Conservation (phyloP, 305 asterid genomes). For the Plantago coronopus region DNA sequence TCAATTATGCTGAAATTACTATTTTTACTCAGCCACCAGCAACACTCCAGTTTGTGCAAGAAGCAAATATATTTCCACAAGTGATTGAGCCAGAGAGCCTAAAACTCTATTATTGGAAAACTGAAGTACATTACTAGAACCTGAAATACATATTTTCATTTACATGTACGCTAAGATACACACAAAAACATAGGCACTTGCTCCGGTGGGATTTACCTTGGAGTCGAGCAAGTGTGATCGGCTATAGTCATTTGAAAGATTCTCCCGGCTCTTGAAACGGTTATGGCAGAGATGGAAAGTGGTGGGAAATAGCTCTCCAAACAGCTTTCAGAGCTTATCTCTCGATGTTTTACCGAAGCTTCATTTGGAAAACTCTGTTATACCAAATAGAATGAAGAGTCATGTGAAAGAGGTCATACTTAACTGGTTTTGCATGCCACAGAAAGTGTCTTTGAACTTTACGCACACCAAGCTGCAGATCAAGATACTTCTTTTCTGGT, state of each 20-base stretch:
- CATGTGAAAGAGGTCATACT: conserved; percentile 76
- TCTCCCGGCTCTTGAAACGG: neutral
- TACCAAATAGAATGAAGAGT: conserved; percentile 81
- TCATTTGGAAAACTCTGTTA: conserved; percentile 66
- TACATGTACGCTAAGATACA: neutral
- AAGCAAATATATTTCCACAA: neutral
- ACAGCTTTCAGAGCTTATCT: neutral
- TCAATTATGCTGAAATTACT: neutral
- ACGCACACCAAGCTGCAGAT: conserved; percentile 57
- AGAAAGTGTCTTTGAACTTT: conserved; percentile 62
- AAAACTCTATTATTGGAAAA: neutral
- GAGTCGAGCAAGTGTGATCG: neutral
- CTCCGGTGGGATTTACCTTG: neutral
- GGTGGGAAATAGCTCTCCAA: neutral
- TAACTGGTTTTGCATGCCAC: conserved; percentile 67
- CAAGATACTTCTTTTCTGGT: conserved; percentile 47
- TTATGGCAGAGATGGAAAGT: neutral
- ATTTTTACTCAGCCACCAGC: too few relatives aligned
- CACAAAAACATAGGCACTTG: neutral
- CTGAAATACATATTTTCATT: neutral
- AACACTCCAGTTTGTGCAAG: too few relatives aligned
- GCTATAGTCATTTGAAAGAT: neutral
- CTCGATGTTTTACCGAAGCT: conserved; percentile 29
- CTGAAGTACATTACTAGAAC: neutral
- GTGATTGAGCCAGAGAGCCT: neutral